Base-by-base conservation (phyloP, 768 basidiomycete genomes). In the Suillus plorans region DNA sequence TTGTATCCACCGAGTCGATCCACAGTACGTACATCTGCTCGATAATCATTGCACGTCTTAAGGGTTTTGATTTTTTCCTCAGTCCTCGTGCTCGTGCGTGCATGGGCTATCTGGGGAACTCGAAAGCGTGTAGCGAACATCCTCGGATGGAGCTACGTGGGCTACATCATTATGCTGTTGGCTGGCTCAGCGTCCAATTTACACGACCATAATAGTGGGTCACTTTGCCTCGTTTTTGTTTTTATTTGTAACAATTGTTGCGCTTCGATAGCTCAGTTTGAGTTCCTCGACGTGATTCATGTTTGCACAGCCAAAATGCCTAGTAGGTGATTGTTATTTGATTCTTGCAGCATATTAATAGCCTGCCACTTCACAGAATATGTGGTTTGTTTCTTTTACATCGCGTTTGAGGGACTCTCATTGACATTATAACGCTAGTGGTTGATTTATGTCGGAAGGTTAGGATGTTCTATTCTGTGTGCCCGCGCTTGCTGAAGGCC, bases 91-190 rank as follows among this genome's bases (percentile, higher is more conserved):
- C 55, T 66, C 12, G 42, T 65, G 47, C 50, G 63, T 18, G 63
- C 63, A 4, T 66, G 65, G 63, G 65, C 63, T 37, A 49, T 66
- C 31, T 66, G 65, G 65, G 65, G 53, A 36, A 45, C 63, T 20
- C 37, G 31, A 3, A 20, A 25, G 42, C 13, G 16, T 7, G 37
- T 53, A 16, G 36, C 22, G 2, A 58, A 25, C 16, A 31, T 22
- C 34, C 31, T 66, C 14, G 41, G 49, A 8, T 58, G 42, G 20
- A 28, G 44, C 3, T 66, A 66, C 14, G 20, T 59, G 6, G 6
- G 28, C 16, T 66, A 66, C 37, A 12, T 64, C 16, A 7, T 50
- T 0, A 22, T 57, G 25, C 7, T 37, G 28, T 34, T 66, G 5
- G 13, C 4, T 10, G 18, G 41, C 50, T 16, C 50, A 9, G 3